phyloP scores from a whole-genome alignment of 768 basidiomycete species.

The Lentinus brumalis region DNA sequence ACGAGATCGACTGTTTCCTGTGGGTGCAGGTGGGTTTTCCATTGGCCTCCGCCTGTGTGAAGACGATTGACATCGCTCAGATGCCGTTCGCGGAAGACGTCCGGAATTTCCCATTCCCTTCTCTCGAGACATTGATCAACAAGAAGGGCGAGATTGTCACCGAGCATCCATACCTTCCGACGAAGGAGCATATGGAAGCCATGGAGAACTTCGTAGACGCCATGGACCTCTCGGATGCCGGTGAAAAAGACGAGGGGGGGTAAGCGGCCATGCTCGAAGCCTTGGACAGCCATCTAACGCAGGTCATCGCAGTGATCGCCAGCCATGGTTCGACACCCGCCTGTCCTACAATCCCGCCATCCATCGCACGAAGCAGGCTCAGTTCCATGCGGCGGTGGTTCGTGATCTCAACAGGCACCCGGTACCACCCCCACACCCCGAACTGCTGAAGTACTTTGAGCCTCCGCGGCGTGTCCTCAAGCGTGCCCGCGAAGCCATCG shows the following conservation, averaged over 20 bases:
- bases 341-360: conserved; percentile 87
- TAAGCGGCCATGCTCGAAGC: conserved; percentile 33
- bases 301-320: conserved; percentile 46
- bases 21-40: conserved; percentile 70
- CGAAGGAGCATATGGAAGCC: conserved; percentile 68
- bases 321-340: conserved; percentile 76
- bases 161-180: conserved; percentile 84
- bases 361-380: conserved; percentile 90
- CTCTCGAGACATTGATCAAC: conserved; percentile 70
- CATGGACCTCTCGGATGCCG: conserved; percentile 83
- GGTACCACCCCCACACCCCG: conserved; percentile 83
- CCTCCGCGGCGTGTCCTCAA: conserved; percentile 73
- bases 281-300: background rate
- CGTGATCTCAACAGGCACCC: conserved; percentile 73
- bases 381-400: conserved; percentile 84
- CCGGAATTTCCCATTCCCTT: conserved; percentile 84
- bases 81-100: conserved; percentile 97
- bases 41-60: background rate
- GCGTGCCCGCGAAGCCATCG: conserved; percentile 53
- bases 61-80: conserved; percentile 39
- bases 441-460: conserved; percentile 81
- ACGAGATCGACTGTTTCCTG: conserved; percentile 71
- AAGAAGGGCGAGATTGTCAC: conserved; percentile 73
- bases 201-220: conserved; percentile 89
- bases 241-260: conserved; percentile 78